phyloP scores from a whole-genome alignment of 495 filamentous ascomycete species.

The Daldinia vernicosa region DNA sequence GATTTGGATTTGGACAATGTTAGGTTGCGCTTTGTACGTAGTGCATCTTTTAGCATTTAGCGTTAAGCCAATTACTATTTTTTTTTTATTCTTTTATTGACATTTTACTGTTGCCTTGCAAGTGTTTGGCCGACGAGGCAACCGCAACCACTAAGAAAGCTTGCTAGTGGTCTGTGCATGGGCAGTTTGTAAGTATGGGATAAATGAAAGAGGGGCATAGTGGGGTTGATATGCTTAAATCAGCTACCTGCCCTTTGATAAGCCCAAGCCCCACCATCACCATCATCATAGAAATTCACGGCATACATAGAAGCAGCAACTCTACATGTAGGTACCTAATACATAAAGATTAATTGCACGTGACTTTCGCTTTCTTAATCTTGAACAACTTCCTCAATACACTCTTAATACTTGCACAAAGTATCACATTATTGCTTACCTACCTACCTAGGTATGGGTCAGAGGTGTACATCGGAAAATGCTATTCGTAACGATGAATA shows the following conservation, averaged over 20 bases:
- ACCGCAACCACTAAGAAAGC: constrained; percentile 12
- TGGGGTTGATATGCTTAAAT: constrained; percentile 31
- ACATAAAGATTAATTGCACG: too few relatives aligned
- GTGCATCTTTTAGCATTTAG: constrained; percentile 5
- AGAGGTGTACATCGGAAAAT: too few relatives aligned
- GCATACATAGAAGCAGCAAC: too few relatives aligned
- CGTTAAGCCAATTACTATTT: constrained; percentile 11
- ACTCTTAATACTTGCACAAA: too few relatives aligned
- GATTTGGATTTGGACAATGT: constrained; percentile 15
- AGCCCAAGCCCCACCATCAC: neutral
- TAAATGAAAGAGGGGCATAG: constrained; percentile 27
- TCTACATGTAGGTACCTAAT: too few relatives aligned
- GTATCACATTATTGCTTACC: too few relatives aligned
- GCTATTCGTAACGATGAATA: too few relatives aligned
- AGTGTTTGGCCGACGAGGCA: constrained; percentile 38
- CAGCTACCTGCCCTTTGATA: constrained; percentile 20
- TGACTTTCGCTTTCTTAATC: too few relatives aligned
- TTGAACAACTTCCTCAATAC: too few relatives aligned
- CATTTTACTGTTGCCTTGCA: constrained; percentile 23
- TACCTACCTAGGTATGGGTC: too few relatives aligned
- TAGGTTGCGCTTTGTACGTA: constrained; percentile 16
- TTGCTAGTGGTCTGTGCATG: constrained; percentile 20
- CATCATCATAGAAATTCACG: neutral
- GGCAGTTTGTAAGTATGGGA: neutral
- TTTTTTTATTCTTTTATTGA: constrained; percentile 40